Conservation (phyloP, 495 filamentous ascomycete species). For the Sordaria brevicollis region DNA sequence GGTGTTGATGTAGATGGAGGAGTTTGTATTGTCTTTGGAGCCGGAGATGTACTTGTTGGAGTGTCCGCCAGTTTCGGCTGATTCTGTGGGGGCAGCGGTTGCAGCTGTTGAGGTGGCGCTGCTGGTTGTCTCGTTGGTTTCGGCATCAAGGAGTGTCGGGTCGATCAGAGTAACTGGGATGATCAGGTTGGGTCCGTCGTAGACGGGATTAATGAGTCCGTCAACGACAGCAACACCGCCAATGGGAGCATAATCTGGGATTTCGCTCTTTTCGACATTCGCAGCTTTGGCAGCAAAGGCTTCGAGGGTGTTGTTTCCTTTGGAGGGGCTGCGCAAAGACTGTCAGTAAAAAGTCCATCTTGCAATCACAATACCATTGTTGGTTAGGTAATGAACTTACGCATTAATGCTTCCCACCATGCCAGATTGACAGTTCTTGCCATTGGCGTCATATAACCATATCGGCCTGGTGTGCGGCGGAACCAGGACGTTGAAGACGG, state of each 20-base stretch:
- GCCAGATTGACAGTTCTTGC: slow-evolving; percentile 33
- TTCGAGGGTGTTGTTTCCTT: slow-evolving; percentile 30
- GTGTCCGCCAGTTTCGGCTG: neutral
- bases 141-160: neutral
- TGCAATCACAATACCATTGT: neutral
- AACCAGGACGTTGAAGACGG: slow-evolving; percentile 30
- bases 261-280: slow-evolving; percentile 24
- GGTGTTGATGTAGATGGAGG: slow-evolving; percentile 14
- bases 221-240: slow-evolving; percentile 28
- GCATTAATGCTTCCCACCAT: slow-evolving; percentile 37
- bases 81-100: neutral
- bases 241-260: slow-evolving; percentile 24
- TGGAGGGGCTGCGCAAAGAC: slow-evolving; percentile 4
- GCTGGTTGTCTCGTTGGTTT: neutral
- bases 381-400: neutral
- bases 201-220: slow-evolving; percentile 16
- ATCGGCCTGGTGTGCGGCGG: slow-evolving; percentile 39
- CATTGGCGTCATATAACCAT: slow-evolving; percentile 47
- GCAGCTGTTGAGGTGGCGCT: neutral
- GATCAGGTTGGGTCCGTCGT: slow-evolving; percentile 9
- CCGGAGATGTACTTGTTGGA: neutral
- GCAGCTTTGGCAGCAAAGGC: slow-evolving; percentile 26
- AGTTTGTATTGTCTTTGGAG: neutral
- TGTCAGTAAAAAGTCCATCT: neutral
- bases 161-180: neutral